Base-by-base conservation (phyloP, 1,284 basidiomycete genomes). In the Hymenochaete sp. region DNA sequence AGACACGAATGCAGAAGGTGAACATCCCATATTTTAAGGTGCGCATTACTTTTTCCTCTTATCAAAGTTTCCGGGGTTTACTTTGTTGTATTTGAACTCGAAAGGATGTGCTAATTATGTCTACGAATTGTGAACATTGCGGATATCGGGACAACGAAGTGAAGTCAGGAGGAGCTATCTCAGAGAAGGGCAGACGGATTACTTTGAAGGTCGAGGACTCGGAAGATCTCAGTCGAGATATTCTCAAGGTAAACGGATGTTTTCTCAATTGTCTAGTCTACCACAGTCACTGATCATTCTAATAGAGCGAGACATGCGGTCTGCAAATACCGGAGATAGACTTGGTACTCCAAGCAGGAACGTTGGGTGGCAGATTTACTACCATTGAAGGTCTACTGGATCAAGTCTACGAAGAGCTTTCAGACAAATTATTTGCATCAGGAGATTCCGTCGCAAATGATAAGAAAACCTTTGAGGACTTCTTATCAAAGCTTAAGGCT, bases 21-120 rank as follows among this genome's bases (percentile, higher is more conserved):
- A 82, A 82, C 57, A 98, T 99, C 54, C 96, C 96, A 0, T 95
- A 99, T 66, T 98, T 99, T 75, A 91, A 98, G 73, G 90, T 86
- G 48, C 44, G 70, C 52, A 24, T 24, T 6, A 25, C 35, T 32
- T 33, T 13, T 29, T 18, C 49, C 47, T 55, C 10, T 14, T 22
- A 19, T 22, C 21, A 36, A 18, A 33, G 16, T 10, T 19, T 42
- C 14, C 11, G 22, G 21, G 14, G 38, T 7, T 7, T 16, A 37
- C n/a, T n/a, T 32, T 21, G 16, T 31, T 10, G 31, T 2, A 5
- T 27, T 44, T 21, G 38, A 27, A 47, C 29, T 11, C 22, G 42
- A n/a, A 38, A 93, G 87, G 93, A 99, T 59, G 86, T 95, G 50
- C 70, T 98, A 52, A 93, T 99, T 66, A 98, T 98, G 95, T 96